Base-by-base conservation (phyloP, 495 filamentous ascomycete genomes). In the Penicillium pulvis region DNA sequence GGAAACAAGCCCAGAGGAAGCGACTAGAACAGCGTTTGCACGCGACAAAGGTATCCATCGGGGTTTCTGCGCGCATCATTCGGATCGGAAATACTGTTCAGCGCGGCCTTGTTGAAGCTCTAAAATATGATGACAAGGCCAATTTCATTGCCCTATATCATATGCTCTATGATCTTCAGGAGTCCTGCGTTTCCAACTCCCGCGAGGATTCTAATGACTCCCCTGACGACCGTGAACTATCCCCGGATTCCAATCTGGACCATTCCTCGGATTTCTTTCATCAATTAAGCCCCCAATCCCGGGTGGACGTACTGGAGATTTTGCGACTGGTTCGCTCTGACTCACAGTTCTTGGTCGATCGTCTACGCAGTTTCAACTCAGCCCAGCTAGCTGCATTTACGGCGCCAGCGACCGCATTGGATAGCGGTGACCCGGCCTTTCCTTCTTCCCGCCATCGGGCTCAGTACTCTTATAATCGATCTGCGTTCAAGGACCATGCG, bases 101-200 rank as follows among this genome's bases (percentile, higher is more conserved):
- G 72, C 83, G 88, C 17, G 90, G 89, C 61, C 78, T 98, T 66
- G 90, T 94, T 61, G 93, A 98, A 66, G 84, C 85, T 67, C 91
- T 96, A 72, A 89, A 89, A 63, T 86, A 88, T 48, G 93, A 96
- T 69, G 91, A 97, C 72, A 96, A 94, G 77, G 86, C 86, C 65
- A 87, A 81, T 62, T 98, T 98, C 75, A 89, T 88, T 53, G 84
- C 83, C 66, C 78, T 97, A 47, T 96, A 93, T 71, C 90, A 93
- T 79, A 88, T 91, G 50, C 81, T 96, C 58, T 87, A 92, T 76
- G 91, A 96, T 74, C 88, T 97, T 50, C 85, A 89, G 73, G 90
- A 90, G 66, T 91, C 90, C 26, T 96, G 91, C 79, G 87, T 89
- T 66, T 83, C 85, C 57, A 87, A 83, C 30, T 75, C 70, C 72